Evolutionary conservation across 345 rosid genomes (phyloP).

Genomic region (Melastoma malabathricum): DNA sequence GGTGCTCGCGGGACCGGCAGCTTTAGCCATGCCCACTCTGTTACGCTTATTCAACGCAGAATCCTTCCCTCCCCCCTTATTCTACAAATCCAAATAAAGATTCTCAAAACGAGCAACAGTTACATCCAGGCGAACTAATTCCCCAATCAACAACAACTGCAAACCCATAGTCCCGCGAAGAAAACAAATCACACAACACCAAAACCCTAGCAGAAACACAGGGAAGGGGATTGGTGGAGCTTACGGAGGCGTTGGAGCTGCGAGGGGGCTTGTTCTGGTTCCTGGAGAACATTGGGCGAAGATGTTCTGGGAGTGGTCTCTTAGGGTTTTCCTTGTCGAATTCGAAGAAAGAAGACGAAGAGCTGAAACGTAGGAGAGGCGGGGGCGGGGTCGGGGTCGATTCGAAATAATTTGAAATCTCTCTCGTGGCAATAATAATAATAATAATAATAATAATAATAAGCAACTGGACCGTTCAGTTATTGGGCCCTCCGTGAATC

Average conservation of each 20-base stretch:
- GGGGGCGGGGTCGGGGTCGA: too few relatives aligned
- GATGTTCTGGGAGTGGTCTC: background rate
- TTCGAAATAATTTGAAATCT: too few relatives aligned
- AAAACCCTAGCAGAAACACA: background rate
- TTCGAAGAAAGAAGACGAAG: too few relatives aligned
- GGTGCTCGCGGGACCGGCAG: slow-evolving; percentile 16
- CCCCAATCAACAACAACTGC: background rate
- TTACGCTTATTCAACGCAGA: slow-evolving; percentile 58
- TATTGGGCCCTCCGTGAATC: too few relatives aligned
- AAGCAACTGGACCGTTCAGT: too few relatives aligned
- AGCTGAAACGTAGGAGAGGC: too few relatives aligned
- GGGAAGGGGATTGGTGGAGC: background rate
- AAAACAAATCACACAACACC: background rate
- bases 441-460: too few relatives aligned
- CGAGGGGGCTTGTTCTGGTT: slow-evolving; percentile 80
- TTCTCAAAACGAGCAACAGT: background rate
- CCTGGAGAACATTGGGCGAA: slow-evolving; percentile 44
- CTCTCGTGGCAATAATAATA: too few relatives aligned
- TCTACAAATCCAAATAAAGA: slow-evolving; percentile 19
- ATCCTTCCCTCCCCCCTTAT: slow-evolving; percentile 33
- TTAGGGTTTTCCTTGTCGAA: too few relatives aligned
- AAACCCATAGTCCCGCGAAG: background rate
- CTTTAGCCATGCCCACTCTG: slow-evolving; percentile 31
- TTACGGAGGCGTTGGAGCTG: slow-evolving; percentile 41
- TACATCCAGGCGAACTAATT: background rate